Conservation (phyloP, 2,329 filamentous ascomycete genomes). For the Aspergillus tanneri region DNA sequence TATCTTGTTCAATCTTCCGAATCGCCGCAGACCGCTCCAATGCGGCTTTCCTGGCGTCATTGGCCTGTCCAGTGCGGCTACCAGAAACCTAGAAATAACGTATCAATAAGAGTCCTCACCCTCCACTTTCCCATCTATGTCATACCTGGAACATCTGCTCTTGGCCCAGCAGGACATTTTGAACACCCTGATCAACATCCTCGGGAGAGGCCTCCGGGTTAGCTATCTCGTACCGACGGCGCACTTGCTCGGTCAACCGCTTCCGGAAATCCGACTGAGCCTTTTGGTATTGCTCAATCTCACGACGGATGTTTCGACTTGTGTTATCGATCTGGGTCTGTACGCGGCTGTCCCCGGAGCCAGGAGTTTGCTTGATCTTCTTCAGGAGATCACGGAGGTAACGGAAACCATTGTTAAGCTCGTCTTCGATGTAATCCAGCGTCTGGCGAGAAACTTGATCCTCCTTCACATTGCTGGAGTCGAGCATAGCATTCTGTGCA, state of each 20-base stretch:
- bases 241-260: constrained; percentile 78
- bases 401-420: constrained; percentile 82
- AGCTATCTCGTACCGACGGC: constrained; percentile 86
- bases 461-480: constrained; percentile 68
- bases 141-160: constrained; percentile 82
- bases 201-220: constrained; percentile 74
- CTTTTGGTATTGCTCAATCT: constrained; percentile 78
- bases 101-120: constrained; percentile 5
- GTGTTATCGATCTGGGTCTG: constrained; percentile 76
- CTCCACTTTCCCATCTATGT: too few relatives aligned
- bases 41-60: constrained; percentile 76
- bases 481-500: constrained; percentile 69
- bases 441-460: constrained; percentile 65
- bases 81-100: constrained; percentile 34
- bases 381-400: constrained; percentile 76
- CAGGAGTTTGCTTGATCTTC: constrained; percentile 76
- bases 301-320: constrained; percentile 74
- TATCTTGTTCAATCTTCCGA: constrained; percentile 86
- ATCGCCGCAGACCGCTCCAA: constrained; percentile 81
- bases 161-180: constrained; percentile 61
- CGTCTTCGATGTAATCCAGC: constrained; percentile 70
- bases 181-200: constrained; percentile 75
- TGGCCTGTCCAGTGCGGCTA: constrained; percentile 65
- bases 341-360: constrained; percentile 71
- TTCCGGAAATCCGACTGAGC: constrained; percentile 78